Base-by-base conservation (phyloP, 192 early-diverging fungal genomes). In the Coemansia sp. region DNA sequence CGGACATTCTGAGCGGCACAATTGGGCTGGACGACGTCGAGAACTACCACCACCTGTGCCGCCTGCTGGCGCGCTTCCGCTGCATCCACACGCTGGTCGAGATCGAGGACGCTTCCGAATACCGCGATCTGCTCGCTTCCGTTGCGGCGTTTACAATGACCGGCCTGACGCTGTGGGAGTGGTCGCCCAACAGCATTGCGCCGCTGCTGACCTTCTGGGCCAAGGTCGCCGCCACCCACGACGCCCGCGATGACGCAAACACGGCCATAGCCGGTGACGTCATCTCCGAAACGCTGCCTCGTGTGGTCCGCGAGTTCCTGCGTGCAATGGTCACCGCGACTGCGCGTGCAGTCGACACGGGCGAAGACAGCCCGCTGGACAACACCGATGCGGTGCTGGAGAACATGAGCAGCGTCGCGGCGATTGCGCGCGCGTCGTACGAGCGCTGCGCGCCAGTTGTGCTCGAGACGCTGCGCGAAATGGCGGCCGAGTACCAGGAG, bases 131-230 rank as follows among this genome's bases (percentile, higher is more conserved):
- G 58, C 54, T 77, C 47, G 55, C 24, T 5, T 54, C 61, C 7
- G 46, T 60, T 0, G 69, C 69, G 4, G 19, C 42, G 49, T 73
- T 82, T 25, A 65, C 65, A 1, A 55, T 60, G 56, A 66, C 72
- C 1, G 74, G 78, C 1, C 60, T 82, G 64, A 58, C 61, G 22
- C 56, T 75, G 45, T 69, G 54, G 71, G 77, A 87, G 83, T 89
- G 84, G 79, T 83, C 88, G 42, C 82, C 91, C 30, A 87, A 91
- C 66, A 88, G 85, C 66, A 70, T 91, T 0, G 74, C 81, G 29
- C 92, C 92, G 55, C 60, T 94, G 29, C 70, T 94, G 56, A 85
- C 83, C 9, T 95, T 95, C 64, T 95, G 93, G 93, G 87, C 89
- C 22, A 92, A 91, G 69, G 89, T 93, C 50, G 83, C 81, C 8